These are phyloP conservation scores for Hydrangea macrophylla DNA, from an alignment of 148 eudicot species.

Conservation along the genomic window DNA sequence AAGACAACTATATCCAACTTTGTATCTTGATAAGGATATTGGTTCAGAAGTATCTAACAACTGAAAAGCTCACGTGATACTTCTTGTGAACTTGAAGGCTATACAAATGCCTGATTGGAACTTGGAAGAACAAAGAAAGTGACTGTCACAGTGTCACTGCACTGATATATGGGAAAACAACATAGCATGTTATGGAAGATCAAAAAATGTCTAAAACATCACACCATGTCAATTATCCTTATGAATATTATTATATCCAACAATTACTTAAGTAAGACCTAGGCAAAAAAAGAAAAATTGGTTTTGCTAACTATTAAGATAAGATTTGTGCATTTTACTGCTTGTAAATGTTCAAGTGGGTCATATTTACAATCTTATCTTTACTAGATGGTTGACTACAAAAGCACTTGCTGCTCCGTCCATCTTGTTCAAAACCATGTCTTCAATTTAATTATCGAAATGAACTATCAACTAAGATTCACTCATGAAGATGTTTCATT, in stretches of 20 bases:
- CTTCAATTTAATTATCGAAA: not conserved
- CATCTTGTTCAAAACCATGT: not conserved
- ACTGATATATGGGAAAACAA: not conserved
- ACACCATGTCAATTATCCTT: not conserved
- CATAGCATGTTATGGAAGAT: not conserved
- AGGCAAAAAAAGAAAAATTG: not conserved
- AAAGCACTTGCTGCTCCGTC: not conserved
- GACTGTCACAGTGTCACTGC: not conserved
- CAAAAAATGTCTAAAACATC: not conserved
- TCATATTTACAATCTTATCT: not conserved
- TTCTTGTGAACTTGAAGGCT: not conserved
- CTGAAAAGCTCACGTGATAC: not conserved
- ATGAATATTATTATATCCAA: not conserved
- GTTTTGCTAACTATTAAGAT: not conserved
- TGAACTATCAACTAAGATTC: not conserved
- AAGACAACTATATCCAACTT: not conserved
- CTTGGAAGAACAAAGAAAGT: not conserved
- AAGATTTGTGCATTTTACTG: not conserved
- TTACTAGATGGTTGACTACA: not conserved
- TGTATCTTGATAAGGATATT: not conserved
- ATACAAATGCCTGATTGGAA: not conserved
- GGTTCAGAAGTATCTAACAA: not conserved
- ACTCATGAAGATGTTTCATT: not conserved
- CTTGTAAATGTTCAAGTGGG: not conserved
- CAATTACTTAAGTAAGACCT: not conserved